Conservation (phyloP, 495 filamentous ascomycete genomes). For the Aspergillus leporis region DNA sequence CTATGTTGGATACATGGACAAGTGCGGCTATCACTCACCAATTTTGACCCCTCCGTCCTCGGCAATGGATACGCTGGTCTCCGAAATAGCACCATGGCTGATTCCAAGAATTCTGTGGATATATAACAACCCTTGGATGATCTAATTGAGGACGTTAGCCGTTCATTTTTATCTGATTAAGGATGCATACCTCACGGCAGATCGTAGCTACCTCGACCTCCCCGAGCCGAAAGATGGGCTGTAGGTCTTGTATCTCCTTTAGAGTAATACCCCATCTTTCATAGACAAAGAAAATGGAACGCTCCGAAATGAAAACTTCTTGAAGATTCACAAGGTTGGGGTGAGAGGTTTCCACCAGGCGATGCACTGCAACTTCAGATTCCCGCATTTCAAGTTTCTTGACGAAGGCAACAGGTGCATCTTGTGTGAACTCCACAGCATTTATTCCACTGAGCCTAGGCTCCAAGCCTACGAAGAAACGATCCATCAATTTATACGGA, state of each 20-base stretch:
- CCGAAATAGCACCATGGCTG: slow-evolving; percentile 7
- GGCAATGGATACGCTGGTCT: neutral
- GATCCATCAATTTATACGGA: slow-evolving; percentile 5
- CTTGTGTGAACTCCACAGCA: slow-evolving; percentile 12
- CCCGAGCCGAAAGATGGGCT: slow-evolving; percentile 6
- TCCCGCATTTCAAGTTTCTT: too few relatives aligned
- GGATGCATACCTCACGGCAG: slow-evolving; percentile 13
- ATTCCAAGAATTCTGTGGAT: slow-evolving; percentile 9
- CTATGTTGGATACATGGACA: too few relatives aligned
- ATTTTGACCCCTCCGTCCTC: slow-evolving; percentile 11
- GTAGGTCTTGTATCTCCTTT: slow-evolving; percentile 6
- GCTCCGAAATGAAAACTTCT: slow-evolving; percentile 6
- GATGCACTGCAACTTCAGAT: too few relatives aligned
- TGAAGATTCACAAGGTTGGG: slow-evolving; percentile 9
- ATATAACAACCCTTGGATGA: slow-evolving; percentile 7
- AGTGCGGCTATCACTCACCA: slow-evolving; percentile 5
- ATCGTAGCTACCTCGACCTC: slow-evolving; percentile 14
- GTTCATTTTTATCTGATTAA: too few relatives aligned
- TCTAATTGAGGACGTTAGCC: neutral
- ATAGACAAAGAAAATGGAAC: slow-evolving; percentile 11
- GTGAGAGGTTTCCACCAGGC: slow-evolving; percentile 4
- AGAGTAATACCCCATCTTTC: slow-evolving; percentile 10
- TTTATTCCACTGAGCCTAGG: slow-evolving; percentile 5
- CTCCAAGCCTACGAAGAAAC: slow-evolving; percentile 11
- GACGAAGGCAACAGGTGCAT: slow-evolving; percentile 6